phyloP scores from a whole-genome alignment of 371 early-diverging fungal species.

The Nosema muscidifuracis region DNA sequence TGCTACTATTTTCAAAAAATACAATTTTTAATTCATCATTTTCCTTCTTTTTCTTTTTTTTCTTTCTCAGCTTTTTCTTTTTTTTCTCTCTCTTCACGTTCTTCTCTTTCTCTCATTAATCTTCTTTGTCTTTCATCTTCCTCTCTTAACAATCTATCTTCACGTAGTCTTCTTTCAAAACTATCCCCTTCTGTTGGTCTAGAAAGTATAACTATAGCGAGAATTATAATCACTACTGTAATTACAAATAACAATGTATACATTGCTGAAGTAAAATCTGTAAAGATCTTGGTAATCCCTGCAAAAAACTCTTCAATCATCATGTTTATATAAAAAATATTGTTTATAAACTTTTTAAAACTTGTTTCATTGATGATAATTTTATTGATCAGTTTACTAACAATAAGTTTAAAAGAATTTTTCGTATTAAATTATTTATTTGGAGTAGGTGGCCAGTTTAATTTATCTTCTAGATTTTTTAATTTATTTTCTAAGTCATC shows the following conservation, averaged over 20 bases:
- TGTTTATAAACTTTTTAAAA: not conserved
- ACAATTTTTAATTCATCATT: not conserved
- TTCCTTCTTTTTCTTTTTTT: not conserved
- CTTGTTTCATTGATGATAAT: not conserved
- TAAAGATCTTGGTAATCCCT: not conserved
- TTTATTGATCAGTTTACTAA: not conserved
- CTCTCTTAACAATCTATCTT: not conserved
- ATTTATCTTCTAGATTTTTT: constrained; percentile 18
- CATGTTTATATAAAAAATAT: not conserved
- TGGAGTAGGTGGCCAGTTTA: constrained; percentile 5
- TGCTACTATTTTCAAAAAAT: constrained; percentile 26
- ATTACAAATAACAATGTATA: not conserved
- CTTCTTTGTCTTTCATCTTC: not conserved
- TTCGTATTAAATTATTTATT: not conserved
- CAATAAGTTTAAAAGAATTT: too few relatives aligned
- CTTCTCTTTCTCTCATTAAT: not conserved
- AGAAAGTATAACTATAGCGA: not conserved
- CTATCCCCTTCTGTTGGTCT: not conserved
- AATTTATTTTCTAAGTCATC: constrained; percentile 42
- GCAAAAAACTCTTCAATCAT: not conserved
- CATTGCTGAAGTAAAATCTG: not conserved
- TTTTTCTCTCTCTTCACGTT: not conserved
- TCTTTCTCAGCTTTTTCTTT: not conserved
- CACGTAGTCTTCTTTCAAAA: not conserved
- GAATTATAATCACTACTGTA: not conserved